These are phyloP conservation scores for Pogostemon cablin DNA, from an alignment of 257 asterid genomes.

Conservation along the genomic window DNA sequence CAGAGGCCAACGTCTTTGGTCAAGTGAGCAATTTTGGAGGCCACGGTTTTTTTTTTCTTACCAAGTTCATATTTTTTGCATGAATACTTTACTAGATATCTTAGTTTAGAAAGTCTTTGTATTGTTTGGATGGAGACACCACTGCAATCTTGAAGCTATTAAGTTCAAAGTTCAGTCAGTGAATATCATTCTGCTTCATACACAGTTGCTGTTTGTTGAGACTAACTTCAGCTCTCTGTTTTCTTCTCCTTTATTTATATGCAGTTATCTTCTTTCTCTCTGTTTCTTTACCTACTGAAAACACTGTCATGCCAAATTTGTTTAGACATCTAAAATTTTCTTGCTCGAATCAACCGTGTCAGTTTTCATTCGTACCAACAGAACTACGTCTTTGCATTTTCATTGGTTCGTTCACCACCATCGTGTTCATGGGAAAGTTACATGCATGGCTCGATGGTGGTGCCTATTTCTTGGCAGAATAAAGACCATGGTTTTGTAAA, in stretches of 20 bases:
- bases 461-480: too few species aligned
- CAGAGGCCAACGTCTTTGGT: conserved; percentile 30
- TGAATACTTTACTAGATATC: conserved; percentile 15
- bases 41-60: conserved; percentile 13
- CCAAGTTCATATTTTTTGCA: conserved; percentile 25
- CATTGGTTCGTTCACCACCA: too few species aligned
- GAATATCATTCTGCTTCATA: conserved; percentile 14
- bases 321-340: too few species aligned
- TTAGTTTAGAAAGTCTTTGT: conserved; percentile 28
- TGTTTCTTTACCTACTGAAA: background rate
- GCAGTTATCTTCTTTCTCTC: conserved; percentile 6
- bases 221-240: conserved; percentile 9
- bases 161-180: conserved; percentile 21
- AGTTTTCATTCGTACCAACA: too few species aligned
- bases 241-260: background rate
- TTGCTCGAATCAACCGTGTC: too few species aligned
- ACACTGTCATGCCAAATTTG: background rate
- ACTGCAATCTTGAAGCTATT: conserved; percentile 28
- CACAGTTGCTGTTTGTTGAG: conserved; percentile 7
- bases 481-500: too few species aligned
- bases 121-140: conserved; percentile 17
- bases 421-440: too few species aligned
- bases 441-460: too few species aligned
- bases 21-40: conserved; percentile 10
- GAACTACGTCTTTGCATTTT: too few species aligned